These are phyloP conservation scores for Solanum bulbocastanum DNA, from an alignment of 257 asterid species.

Conservation along the genomic window DNA sequence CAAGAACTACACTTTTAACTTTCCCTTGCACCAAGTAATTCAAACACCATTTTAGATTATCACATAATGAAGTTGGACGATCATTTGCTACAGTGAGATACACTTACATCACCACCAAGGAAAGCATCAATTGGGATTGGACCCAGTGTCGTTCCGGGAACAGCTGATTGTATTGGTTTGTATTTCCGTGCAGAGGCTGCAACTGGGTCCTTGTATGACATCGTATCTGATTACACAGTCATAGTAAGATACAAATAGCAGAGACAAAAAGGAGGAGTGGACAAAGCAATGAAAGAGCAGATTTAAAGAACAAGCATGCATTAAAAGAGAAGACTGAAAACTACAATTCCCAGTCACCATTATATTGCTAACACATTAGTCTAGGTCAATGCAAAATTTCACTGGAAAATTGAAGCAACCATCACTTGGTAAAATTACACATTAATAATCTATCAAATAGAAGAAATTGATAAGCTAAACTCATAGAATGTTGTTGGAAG, in stretches of 20 bases:
- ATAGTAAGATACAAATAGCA: background rate
- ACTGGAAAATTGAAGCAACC: background rate
- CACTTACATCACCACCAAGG: conserved; percentile 83
- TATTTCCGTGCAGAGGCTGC: conserved; percentile 91
- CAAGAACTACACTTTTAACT: background rate
- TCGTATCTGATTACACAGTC: conserved; percentile 41
- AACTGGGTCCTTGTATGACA: conserved; percentile 90
- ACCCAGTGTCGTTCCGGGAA: conserved; percentile 98
- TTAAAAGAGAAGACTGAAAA: background rate
- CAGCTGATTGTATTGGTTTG: conserved; percentile 98
- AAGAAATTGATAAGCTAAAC: background rate
- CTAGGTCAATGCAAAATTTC: background rate
- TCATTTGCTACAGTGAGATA: background rate
- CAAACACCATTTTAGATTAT: background rate
- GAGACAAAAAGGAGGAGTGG: background rate
- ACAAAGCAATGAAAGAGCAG: background rate
- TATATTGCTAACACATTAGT: background rate
- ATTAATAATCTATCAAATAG: background rate
- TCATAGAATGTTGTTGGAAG: background rate
- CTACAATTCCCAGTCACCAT: background rate
- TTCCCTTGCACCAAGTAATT: background rate
- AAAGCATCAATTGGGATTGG: conserved; percentile 94
- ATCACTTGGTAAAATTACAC: background rate
- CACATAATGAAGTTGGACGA: background rate
- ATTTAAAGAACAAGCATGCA: background rate